phyloP scores from a whole-genome alignment of 768 basidiomycete species.

The Auricularia cornea region DNA sequence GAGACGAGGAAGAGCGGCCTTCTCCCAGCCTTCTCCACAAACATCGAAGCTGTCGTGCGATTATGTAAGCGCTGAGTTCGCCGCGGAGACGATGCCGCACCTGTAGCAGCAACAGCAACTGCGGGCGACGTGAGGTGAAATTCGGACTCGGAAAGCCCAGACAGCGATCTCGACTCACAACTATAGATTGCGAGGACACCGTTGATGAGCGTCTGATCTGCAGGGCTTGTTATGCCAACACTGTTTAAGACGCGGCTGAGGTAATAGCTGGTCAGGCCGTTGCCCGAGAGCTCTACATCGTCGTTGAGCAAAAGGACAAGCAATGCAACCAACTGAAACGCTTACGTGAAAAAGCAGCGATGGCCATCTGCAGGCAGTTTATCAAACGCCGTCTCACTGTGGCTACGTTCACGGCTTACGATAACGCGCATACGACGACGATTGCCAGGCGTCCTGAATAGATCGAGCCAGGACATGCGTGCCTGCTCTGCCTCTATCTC shows the following conservation, averaged over 20 bases:
- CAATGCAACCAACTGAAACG: background rate
- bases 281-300: slow-evolving; percentile 10
- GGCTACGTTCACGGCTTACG: slow-evolving; percentile 6
- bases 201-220: slow-evolving; percentile 23
- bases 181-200: slow-evolving; percentile 15
- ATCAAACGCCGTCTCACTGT: background rate
- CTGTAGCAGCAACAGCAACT: slow-evolving; percentile 1
- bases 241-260: slow-evolving; percentile 17
- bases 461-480: slow-evolving; percentile 9
- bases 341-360: slow-evolving; percentile 8
- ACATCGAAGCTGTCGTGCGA: slow-evolving; percentile 20
- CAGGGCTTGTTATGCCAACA: slow-evolving; percentile 22
- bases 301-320: too few species aligned
- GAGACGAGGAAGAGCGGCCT: slow-evolving; percentile 18
- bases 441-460: slow-evolving; percentile 22
- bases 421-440: slow-evolving; percentile 18
- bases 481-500: slow-evolving; percentile 15
- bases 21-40: slow-evolving; percentile 23
- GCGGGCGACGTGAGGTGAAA: slow-evolving; percentile 7
- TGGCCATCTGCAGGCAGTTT: background rate
- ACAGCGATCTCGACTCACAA: slow-evolving; percentile 1
- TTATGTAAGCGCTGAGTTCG: slow-evolving; percentile 22
- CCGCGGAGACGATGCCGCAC: slow-evolving; percentile 6
- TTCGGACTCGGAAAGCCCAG: background rate
- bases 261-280: slow-evolving; percentile 21